Evolutionary conservation across 805 yeast genomes (phyloP).

Genomic region (Yarrowia phangngaensis): DNA sequence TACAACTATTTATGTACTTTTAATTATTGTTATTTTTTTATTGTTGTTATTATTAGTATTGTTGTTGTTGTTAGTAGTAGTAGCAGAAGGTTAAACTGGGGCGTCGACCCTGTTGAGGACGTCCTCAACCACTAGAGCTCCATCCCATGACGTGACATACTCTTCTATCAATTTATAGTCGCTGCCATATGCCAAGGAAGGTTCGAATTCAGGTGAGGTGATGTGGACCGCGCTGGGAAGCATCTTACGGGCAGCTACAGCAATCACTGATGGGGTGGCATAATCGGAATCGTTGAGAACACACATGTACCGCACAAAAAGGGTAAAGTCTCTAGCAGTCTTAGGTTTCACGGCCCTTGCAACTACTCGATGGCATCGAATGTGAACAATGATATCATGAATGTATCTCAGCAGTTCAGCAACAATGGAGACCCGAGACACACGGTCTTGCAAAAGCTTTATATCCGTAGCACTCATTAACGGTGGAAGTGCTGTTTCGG

Average conservation of each 20-base stretch:
- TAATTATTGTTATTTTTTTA: constrained; percentile 6
- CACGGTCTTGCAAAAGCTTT: background rate
- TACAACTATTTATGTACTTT: background rate
- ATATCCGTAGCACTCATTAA: constrained; percentile 6
- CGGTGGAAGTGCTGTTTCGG: background rate
- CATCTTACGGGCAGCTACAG: constrained; percentile 47
- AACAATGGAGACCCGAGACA: constrained; percentile 40
- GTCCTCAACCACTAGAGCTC: constrained; percentile 50
- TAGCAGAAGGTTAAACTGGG: constrained; percentile 43
- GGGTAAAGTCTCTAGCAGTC: constrained; percentile 45
- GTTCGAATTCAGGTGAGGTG: constrained; percentile 46
- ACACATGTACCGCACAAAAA: constrained; percentile 43
- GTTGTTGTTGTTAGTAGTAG: background rate
- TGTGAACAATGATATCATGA: constrained; percentile 52
- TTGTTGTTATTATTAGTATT: constrained; percentile 6
- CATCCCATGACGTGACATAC: constrained; percentile 47
- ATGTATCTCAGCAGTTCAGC: constrained; percentile 54
- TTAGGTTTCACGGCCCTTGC: constrained; percentile 51
- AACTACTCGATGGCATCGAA: constrained; percentile 55
- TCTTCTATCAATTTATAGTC: constrained; percentile 45
- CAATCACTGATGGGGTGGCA: constrained; percentile 54
- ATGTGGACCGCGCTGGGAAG: constrained; percentile 49
- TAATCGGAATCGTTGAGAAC: constrained; percentile 43
- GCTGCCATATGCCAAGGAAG: constrained; percentile 55
- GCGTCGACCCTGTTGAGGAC: constrained; percentile 50